Percentiles rank a stretch among this genome's conserved stretches.
Evolutionary conservation across 2,329 filamentous ascomycete species (phyloP).

Genomic region (Fusarium lateritium): DNA sequence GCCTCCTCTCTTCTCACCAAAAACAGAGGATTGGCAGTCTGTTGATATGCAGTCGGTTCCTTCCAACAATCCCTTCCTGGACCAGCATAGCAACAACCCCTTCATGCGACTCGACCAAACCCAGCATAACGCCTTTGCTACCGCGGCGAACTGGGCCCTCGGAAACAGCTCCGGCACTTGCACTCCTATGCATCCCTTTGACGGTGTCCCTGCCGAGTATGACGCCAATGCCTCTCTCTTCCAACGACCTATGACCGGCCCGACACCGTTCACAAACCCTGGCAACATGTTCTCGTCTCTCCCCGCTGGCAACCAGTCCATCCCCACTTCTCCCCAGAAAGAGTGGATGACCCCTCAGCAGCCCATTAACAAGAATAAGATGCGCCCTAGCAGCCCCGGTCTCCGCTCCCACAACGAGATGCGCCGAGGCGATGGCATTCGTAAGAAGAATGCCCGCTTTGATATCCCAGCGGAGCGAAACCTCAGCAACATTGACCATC

Average conservation of each 20-base stretch:
- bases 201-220: constrained; percentile 69
- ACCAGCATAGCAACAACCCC: constrained; percentile 71
- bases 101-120: constrained; percentile 75
- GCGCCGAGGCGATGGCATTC: constrained; percentile 86
- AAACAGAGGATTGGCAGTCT: constrained; percentile 74
- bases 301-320: constrained; percentile 63
- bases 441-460: constrained; percentile 99
- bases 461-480: constrained; percentile 96
- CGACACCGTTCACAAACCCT: constrained; percentile 69
- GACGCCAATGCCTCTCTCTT: constrained; percentile 69
- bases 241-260: constrained; percentile 66
- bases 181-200: constrained; percentile 80
- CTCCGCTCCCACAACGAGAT: constrained; percentile 83
- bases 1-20: constrained; percentile 73
- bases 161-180: constrained; percentile 69
- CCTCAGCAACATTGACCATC: constrained; percentile 92
- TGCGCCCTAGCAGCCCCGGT: constrained; percentile 77
- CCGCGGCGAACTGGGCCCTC: constrained; percentile 66
- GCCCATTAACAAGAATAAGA: constrained; percentile 68
- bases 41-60: constrained; percentile 75
- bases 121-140: constrained; percentile 60
- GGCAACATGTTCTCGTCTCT: constrained; percentile 69
- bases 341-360: constrained; percentile 68
- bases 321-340: constrained; percentile 71
- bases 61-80: constrained; percentile 75